These are phyloP conservation scores for Scedosporium boydii DNA, from an alignment of 2,329 filamentous ascomycete species.

Conservation along the genomic window DNA sequence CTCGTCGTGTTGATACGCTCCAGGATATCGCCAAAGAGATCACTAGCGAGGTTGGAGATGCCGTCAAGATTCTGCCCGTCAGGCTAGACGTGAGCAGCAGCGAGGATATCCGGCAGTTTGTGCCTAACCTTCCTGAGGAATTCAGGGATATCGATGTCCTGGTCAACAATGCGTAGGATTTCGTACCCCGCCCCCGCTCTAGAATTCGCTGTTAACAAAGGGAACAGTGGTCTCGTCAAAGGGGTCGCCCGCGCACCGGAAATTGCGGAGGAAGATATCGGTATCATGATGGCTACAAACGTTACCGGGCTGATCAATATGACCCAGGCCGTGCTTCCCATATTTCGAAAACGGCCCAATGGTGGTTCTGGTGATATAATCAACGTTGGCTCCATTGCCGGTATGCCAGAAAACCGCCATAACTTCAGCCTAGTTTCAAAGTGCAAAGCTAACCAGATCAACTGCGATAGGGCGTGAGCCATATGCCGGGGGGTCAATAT, in stretches of 20 bases:
- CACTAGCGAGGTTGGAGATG: conserved; percentile 62
- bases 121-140: conserved; percentile 64
- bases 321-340: conserved; percentile 81
- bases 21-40: conserved; percentile 71
- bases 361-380: conserved; percentile 87
- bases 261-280: conserved; percentile 73
- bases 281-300: conserved; percentile 85
- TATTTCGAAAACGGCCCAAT: conserved; percentile 67
- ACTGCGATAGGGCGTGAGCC: conserved; percentile 55
- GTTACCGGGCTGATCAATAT: conserved; percentile 92
- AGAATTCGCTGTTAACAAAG: conserved; percentile 7
- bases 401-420: conserved; percentile 12
- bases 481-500: conserved; percentile 79
- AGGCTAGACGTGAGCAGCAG: conserved; percentile 81
- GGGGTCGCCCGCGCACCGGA: conserved; percentile 78
- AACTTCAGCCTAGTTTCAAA: neutral
- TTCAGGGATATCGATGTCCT: conserved; percentile 80
- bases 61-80: conserved; percentile 73
- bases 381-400: conserved; percentile 88
- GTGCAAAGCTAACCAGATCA: neutral
- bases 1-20: conserved; percentile 72
- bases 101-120: conserved; percentile 63
- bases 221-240: conserved; percentile 69
- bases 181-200: neutral
- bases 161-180: conserved; percentile 86